Evolutionary conservation across 2,329 filamentous ascomycete species (phyloP), one percentile per base, ranked within the genome.

Genomic region (Lasiodiplodia hormozganensis): DNA sequence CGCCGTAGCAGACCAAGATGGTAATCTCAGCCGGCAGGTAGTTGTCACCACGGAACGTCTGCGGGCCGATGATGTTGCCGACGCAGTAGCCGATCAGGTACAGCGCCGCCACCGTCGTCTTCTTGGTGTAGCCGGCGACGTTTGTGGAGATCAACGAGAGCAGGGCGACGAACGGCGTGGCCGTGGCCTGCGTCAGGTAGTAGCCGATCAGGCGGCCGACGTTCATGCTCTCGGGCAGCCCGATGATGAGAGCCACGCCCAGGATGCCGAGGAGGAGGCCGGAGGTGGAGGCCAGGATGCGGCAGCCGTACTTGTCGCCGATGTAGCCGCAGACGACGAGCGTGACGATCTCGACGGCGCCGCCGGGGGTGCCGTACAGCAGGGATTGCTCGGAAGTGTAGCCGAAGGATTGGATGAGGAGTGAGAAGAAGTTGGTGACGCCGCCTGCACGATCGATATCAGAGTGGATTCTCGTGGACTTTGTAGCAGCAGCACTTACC

Each of bases 1-100:
- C 76, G 3, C 79, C 81, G 76, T 82, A 87, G 74, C 88, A 90
- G 8, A 87, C 86, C 14, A 90, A 82, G 67, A 91, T 88, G 1
- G 85, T 87, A 65, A 90, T 88, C 72, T 90, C 87, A 1, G 88
- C 89, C 1, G 88, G 86, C 2, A 88, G 82, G 71, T 91, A 92
- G 72, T 90, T 86, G 68, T 74, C 73, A 7, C 75, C 73, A 68
- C 79, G 78, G 70, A 83, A 83, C 0, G 79, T 82, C 66, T 82
- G 80, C 1, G 80, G 81, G 0, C 75, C 77, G 58, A 83, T 81
- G 67, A 82, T 82, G 65, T 83, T 83, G 21, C 80, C 81, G 11
- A 81, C 74, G 67, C 83, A 85, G 69, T 85, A 86, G 3, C 79
- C 81, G 56, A 86, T 83, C 7, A 87, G 75, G 62, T 84, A 85